Base-by-base conservation (phyloP, 352 stramenopile species). In the Globisporangium cederbergense region DNA sequence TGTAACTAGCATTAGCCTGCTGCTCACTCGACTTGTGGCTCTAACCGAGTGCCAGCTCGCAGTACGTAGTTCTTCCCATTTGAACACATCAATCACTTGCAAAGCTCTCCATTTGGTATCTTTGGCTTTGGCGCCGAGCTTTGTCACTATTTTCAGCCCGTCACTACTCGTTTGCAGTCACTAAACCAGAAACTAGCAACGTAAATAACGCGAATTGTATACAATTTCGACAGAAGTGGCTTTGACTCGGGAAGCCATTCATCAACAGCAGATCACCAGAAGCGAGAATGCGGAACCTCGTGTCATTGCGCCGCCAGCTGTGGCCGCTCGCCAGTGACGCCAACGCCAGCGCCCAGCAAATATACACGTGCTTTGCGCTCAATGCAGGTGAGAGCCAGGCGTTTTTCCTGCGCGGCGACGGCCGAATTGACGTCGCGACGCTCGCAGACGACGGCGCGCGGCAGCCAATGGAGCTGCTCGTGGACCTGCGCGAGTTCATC, bases 251-350 rank as follows among this genome's bases (percentile, higher is more conserved):
- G 56, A 25, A 68, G 38, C 63, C 53, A 64, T 43, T 52, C 54
- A 59, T 57, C 52, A 55, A 18, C 25, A 42, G 22, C 25, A 42
- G 46, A 38, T 40, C 40, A 22, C 32, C 30, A 43, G 13, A 11
- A 22, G n/a, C 42, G 40, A 51, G 4, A 51, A 81, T 91, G 82
- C 75, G 77, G 38, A 91, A 91, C 59, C 72, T 91, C 45, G 75
- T 89, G 62, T 68, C 75, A 16, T 58, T 91, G 52, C 74, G 72
- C 49, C 82, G 75, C 34, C 73, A 71, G 46, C 62, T 72, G 62
- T 84, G 79, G 79, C 58, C 68, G 50, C 64, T 88, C 45, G 43
- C 43, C 43, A 57, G 59, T 49, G n/a, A 30, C 53, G 40, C 49
- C 3, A 36, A 36, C 7, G 60, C 62, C 40, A 51, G 40, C 2